Evolutionary conservation across 805 yeast genomes (phyloP), one percentile per base, ranked within the genome.

Genomic region (Metschnikowia picachoensis): DNA sequence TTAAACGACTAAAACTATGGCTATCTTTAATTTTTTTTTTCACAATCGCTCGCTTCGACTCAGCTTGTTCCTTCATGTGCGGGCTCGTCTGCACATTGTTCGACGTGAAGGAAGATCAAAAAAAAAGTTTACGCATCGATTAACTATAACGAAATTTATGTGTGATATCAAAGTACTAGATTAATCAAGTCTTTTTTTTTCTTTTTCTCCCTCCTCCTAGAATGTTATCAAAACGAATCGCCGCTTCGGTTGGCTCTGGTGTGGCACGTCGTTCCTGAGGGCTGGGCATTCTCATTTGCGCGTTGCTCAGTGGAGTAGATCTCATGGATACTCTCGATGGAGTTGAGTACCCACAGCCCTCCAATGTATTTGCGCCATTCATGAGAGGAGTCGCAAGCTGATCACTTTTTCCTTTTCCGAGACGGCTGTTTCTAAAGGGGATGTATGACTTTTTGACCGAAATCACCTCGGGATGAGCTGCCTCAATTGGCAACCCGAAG

Each of bases 361-460:
- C 52, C 27, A 49, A 49, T 17, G 41, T 39, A 28, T 39, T 44
- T 16, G 49, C 12, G 31, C 43, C 39, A 16, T 28, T 36, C 43
- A 49, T 39, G 6, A 46, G 42, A 27, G 53, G 53, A 25, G 53
- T 49, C 2, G 48, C 33, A 34, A 37, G 33, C 11, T 44, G 52
- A 10, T 64, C 63, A 15, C 49, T 45, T 33, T 56, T 58, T 33
- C 53, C 51, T 25, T 55, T 42, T 34, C 51, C 56, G 37, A 54
- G 55, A 41, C 66, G 62, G 35, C 65, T 61, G 43, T 61, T 61
- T 39, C 75, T 56, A 52, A 72, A 72, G 15, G 77, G 77, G 39
- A 72, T 63, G 50, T 72, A 72, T 7, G 74, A 69, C 41, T 67
- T 55, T 43, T 64, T 69, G 7, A 61, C 42, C 2, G 56, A 35